Evolutionary conservation across 2,329 filamentous ascomycete species (phyloP).

Genomic region (Fusarium tupiense): DNA sequence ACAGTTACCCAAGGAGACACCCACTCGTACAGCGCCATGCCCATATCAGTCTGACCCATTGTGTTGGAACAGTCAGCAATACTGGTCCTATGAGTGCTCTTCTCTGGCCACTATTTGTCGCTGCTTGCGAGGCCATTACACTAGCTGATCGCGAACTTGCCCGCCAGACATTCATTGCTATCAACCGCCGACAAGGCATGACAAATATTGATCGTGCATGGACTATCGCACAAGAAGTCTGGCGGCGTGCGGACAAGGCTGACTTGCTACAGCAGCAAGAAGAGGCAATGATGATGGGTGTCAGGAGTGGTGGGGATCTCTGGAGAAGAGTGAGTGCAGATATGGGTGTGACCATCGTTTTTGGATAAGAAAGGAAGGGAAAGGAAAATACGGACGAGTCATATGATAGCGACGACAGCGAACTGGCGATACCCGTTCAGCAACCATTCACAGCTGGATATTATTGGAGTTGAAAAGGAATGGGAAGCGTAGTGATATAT

Average conservation of each 20-base stretch:
- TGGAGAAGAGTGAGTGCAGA: conserved; percentile 68
- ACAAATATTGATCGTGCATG: conserved; percentile 70
- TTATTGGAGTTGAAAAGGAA: conserved; percentile 38
- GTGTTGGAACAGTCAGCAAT: conserved; percentile 63
- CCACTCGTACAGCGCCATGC: conserved; percentile 63
- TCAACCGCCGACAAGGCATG: conserved; percentile 70
- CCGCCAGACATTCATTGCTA: conserved; percentile 60
- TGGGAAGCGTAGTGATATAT: conserved; percentile 17
- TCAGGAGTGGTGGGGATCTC: conserved; percentile 51
- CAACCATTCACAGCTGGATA: conserved; percentile 28
- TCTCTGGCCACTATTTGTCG: conserved; percentile 72
- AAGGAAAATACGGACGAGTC: background rate
- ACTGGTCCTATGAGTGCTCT: conserved; percentile 70
- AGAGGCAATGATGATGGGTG: conserved; percentile 30
- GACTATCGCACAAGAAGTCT: conserved; percentile 70
- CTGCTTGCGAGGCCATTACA: conserved; percentile 66
- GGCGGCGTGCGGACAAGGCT: conserved; percentile 61
- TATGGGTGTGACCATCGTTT: conserved; percentile 68
- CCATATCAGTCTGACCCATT: conserved; percentile 61
- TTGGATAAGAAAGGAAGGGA: conserved; percentile 52
- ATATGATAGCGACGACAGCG: conserved; percentile 16
- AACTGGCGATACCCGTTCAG: conserved; percentile 40
- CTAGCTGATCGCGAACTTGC: conserved; percentile 62
- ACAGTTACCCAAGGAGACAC: conserved; percentile 58
- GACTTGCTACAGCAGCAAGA: conserved; percentile 41